These are phyloP conservation scores for Sungouiella thailandica DNA, from an alignment of 805 yeast species.

Conservation along the genomic window DNA sequence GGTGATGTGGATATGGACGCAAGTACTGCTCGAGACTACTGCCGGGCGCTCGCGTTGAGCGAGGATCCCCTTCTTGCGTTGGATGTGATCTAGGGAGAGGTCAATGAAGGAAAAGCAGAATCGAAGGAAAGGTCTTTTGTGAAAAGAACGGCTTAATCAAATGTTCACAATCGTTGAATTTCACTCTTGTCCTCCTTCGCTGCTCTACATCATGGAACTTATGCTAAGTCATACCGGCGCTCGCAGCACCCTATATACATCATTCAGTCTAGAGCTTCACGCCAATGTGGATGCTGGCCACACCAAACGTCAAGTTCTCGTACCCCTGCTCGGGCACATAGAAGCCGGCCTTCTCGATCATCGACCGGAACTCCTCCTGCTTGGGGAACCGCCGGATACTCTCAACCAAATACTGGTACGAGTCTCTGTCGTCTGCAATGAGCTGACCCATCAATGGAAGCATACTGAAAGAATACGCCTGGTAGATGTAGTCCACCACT, in stretches of 20 bases:
- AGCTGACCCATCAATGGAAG: constrained; percentile 95
- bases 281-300: constrained; percentile 94
- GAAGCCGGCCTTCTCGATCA: constrained; percentile 95
- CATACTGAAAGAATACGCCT: constrained; percentile 80
- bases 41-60: constrained; percentile 23
- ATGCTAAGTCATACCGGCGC: no score
- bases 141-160: no score
- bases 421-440: constrained; percentile 91
- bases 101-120: no score
- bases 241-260: no score
- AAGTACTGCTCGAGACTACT: constrained; percentile 12
- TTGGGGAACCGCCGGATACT: constrained; percentile 87
- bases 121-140: no score
- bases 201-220: no score
- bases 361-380: constrained; percentile 83
- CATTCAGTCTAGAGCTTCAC: constrained; percentile 59
- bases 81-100: constrained; percentile 9
- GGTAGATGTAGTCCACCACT: constrained; percentile 68
- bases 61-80: constrained; percentile 28
- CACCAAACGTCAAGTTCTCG: constrained; percentile 90
- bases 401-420: constrained; percentile 94
- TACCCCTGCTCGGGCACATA: constrained; percentile 82
- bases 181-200: no score
- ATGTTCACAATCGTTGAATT: no score
- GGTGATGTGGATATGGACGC: constrained; percentile 22